Conservation (phyloP, 139 green algal species). For the Pedinophyceae sp. region DNA sequence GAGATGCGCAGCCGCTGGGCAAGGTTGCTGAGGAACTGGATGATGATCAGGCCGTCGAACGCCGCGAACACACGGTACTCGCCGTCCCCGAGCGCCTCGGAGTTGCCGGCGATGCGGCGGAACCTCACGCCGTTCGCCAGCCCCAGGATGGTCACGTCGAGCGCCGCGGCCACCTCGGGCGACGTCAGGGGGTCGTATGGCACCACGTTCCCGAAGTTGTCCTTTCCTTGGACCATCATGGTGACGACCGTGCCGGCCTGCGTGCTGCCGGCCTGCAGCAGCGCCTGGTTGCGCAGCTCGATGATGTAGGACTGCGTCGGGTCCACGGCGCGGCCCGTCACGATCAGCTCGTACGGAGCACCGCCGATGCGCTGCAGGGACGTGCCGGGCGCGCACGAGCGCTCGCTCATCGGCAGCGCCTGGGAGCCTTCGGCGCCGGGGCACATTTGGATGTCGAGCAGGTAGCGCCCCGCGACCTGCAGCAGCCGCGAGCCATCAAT, state of each 20-base stretch:
- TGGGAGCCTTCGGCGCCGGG: background rate
- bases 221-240: slow-evolving; percentile 1
- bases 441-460: background rate
- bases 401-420: background rate
- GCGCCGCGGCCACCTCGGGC: background rate
- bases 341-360: slow-evolving; percentile 1
- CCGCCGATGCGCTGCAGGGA: background rate
- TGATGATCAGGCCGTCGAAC: background rate
- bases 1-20: background rate
- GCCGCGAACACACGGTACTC: background rate
- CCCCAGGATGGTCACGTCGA: background rate
- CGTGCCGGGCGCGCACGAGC: slow-evolving; percentile 1
- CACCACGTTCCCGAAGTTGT: slow-evolving; percentile 3
- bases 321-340: background rate
- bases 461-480: background rate
- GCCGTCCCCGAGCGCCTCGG: background rate
- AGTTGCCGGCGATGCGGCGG: background rate
- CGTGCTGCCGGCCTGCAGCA: background rate
- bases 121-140: background rate
- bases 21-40: background rate
- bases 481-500: background rate
- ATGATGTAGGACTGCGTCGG: background rate
- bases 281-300: background rate
- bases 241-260: background rate
- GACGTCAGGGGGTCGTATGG: background rate